Evolutionary conservation across 2,329 filamentous ascomycete species (phyloP).

Genomic region (Monilinia aucupariae): DNA sequence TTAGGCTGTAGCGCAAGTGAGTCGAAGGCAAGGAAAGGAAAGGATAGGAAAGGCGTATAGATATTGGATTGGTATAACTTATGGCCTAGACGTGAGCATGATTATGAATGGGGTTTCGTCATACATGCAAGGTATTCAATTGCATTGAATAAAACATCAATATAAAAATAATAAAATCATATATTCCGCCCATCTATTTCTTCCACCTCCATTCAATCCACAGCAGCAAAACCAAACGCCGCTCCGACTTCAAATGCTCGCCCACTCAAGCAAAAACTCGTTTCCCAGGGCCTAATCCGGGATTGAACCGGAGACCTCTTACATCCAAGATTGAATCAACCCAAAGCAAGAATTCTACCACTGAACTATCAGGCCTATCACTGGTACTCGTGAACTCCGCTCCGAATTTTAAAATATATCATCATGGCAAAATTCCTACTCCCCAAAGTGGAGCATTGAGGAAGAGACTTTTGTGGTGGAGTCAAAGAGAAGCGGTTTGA

Average conservation of each 20-base stretch:
- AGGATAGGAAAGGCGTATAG: not conserved
- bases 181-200: not conserved
- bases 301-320: constrained; percentile 9
- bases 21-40: not conserved
- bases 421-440: too few relatives aligned
- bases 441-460: not conserved
- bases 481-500: too few relatives aligned
- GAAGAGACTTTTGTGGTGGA: not conserved
- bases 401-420: not conserved
- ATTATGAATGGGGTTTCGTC: not conserved
- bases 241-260: not conserved
- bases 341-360: not conserved
- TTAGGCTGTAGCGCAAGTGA: constrained; percentile 9
- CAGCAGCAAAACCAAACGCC: not conserved
- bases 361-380: constrained; percentile 2
- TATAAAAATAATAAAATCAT: too few relatives aligned
- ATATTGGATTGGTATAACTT: not conserved
- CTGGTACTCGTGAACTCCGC: fast-evolving
- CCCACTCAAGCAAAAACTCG: not conserved
- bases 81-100: not conserved
- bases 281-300: constrained; percentile 3
- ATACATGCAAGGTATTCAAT: not conserved
- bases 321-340: not conserved
- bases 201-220: not conserved
- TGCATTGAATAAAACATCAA: not conserved